Base-by-base conservation (phyloP, 805 yeast genomes). In the Candida pseudoglaebosa region DNA sequence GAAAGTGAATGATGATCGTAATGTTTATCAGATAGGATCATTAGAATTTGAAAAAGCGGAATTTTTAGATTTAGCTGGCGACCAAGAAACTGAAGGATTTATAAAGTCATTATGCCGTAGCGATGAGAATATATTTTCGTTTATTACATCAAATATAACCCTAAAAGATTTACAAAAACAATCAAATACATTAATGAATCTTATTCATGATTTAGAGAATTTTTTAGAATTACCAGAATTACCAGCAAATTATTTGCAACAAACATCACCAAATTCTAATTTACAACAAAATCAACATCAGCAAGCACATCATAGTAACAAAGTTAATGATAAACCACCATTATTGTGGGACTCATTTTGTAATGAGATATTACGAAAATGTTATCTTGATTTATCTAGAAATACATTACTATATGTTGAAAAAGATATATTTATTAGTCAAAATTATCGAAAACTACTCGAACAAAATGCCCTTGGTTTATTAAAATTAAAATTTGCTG, bases 51-150 rank as follows among this genome's bases (percentile, higher is more conserved):
- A 73, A 44, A 75, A 76, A 41, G 62, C 73, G 2, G 82, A 77
- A 37, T 71, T 79, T 46, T 44, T 60, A 18, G 63, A 60, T 41
- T 44, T 60, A 21, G 63, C 60, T 1, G 63, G 62, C 5, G 62
- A 60, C 38, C 53, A 57, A 46, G 84, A 80, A 24, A 71, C 83
- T 4, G 82, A 76, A 42, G 78, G 80, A 17, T 77, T 80, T 53
- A 65, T 79, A 36, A 72, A 72, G 49, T 67, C 73, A 10, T 44
- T 60, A 26, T 47, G 53, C 21, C 46, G 52, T 35, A 52, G 54
- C 32, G 53, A 59, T 37, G 65, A 59, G 28, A 59, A 59, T 33
- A 55, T 60, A 9, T 60, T 51, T 41, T 66, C 71, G 21, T 69
- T 70, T 49, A 68, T 71, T 20, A 60, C 63, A 1, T 59, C 73